These are phyloP conservation scores for Mortierella sp. DNA, from an alignment of 371 early-diverging fungal species.

Conservation along the genomic window DNA sequence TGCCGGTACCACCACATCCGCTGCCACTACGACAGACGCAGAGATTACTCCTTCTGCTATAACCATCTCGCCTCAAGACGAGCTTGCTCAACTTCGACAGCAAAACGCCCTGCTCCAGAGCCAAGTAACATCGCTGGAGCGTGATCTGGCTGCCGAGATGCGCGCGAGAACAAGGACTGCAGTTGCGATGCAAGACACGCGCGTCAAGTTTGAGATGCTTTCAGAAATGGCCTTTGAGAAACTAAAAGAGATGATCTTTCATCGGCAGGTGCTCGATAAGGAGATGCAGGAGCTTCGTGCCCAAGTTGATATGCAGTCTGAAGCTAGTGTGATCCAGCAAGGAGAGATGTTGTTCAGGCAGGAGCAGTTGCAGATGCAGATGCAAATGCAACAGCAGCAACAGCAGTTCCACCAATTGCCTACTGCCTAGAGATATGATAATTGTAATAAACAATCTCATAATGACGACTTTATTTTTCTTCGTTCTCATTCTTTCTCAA, in stretches of 20 bases:
- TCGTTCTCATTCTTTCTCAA: neutral
- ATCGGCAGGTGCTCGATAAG: conserved; percentile 55
- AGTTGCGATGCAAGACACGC: conserved; percentile 62
- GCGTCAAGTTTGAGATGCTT: conserved; percentile 66
- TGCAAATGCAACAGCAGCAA: conserved; percentile 19
- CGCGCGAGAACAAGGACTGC: conserved; percentile 58
- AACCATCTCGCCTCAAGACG: conserved; percentile 15
- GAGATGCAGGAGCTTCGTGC: conserved; percentile 44
- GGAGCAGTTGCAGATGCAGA: conserved; percentile 24
- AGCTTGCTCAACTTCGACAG: conserved; percentile 34
- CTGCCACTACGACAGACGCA: neutral
- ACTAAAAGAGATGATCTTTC: conserved; percentile 61
- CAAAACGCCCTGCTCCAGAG: conserved; percentile 31
- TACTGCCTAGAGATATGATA: neutral
- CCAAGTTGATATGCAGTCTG: conserved; percentile 31
- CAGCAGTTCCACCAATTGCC: neutral
- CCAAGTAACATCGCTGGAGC: conserved; percentile 52
- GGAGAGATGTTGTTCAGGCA: conserved; percentile 32
- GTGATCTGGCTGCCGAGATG: conserved; percentile 62
- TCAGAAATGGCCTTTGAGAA: conserved; percentile 68
- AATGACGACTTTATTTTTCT: neutral
- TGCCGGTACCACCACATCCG: neutral
- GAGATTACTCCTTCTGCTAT: neutral
- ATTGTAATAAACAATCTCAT: neutral
- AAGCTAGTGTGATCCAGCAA: conserved; percentile 15